phyloP scores from a whole-genome alignment of 768 basidiomycete species.

The Leccinum disarticulatum region DNA sequence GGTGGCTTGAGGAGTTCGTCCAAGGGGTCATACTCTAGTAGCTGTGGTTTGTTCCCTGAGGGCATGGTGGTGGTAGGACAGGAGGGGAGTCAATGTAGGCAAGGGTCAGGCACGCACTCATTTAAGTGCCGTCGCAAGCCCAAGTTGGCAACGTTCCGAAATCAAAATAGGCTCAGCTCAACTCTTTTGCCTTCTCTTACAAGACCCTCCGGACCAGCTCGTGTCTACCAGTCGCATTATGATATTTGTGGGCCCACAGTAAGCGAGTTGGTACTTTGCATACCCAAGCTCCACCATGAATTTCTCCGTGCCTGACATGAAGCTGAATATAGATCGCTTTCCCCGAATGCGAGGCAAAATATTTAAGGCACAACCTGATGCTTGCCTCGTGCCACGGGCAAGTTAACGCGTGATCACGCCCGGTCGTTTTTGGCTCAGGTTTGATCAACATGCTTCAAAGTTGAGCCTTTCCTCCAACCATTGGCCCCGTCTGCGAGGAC shows the following conservation, averaged over 20 bases:
- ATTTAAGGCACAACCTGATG: slow-evolving; percentile 3
- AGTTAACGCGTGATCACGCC: not conserved
- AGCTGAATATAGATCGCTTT: slow-evolving; percentile 2
- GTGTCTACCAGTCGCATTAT: not conserved
- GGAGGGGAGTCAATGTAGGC: slow-evolving; percentile 2
- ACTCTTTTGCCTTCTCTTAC: not conserved
- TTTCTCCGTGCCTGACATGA: slow-evolving; percentile 10
- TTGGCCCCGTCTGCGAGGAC: not conserved
- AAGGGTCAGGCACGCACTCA: slow-evolving; percentile 23
- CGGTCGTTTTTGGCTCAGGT: slow-evolving; percentile 6
- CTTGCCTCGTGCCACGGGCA: slow-evolving; percentile 4
- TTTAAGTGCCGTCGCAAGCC: slow-evolving; percentile 14
- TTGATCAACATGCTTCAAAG: not conserved
- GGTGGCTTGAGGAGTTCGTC: slow-evolving; percentile 66
- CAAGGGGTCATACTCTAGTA: slow-evolving; percentile 53
- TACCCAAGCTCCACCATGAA: slow-evolving; percentile 11
- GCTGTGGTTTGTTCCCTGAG: slow-evolving; percentile 12
- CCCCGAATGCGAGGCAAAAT: not conserved
- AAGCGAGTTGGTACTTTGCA: slow-evolving; percentile 5
- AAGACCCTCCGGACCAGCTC: not conserved
- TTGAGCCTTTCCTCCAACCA: not conserved
- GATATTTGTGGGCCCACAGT: not conserved
- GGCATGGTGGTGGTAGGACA: slow-evolving; percentile 22
- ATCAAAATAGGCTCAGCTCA: not conserved
- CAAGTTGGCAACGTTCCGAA: not conserved